Conservation (phyloP, 805 yeast species). For the Starmerella apis region DNA sequence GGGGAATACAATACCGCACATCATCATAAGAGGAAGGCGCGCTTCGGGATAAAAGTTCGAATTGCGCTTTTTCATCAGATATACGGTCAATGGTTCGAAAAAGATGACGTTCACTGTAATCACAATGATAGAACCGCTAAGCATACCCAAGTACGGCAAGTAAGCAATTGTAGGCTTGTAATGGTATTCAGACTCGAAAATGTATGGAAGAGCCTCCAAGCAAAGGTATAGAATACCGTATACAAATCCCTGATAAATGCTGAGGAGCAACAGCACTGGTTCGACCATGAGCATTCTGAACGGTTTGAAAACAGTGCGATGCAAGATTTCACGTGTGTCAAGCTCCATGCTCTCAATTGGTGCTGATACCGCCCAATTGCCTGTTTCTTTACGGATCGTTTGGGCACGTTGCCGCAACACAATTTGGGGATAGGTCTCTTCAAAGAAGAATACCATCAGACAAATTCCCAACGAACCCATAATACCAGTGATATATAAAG, state of each 20-base stretch:
- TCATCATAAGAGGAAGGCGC: conserved; percentile 64
- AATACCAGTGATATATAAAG: conserved; percentile 43
- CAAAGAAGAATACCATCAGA: conserved; percentile 32
- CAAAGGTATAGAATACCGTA: conserved; percentile 70
- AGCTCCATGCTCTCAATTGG: conserved; percentile 67
- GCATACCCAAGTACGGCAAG: conserved; percentile 69
- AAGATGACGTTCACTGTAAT: conserved; percentile 47
- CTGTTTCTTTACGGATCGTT: conserved; percentile 62
- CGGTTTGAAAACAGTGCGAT: conserved; percentile 59
- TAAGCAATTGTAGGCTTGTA: conserved; percentile 53
- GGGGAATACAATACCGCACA: conserved; percentile 61
- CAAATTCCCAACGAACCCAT: conserved; percentile 31
- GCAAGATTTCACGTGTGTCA: conserved; percentile 47
- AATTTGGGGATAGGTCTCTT: conserved; percentile 35
- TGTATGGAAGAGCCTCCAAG: conserved; percentile 65
- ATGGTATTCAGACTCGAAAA: conserved; percentile 52
- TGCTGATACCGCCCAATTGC: conserved; percentile 76
- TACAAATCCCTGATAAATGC: conserved; percentile 65
- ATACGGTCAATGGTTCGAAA: conserved; percentile 45
- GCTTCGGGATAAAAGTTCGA: conserved; percentile 66
- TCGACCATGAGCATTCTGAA: conserved; percentile 54
- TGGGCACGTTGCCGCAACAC: conserved; percentile 59
- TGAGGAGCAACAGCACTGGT: conserved; percentile 59
- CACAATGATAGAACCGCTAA: conserved; percentile 49
- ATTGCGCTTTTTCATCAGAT: conserved; percentile 41